A percentile compares a stretch with the other conserved stretches of the same genome.
Conservation (phyloP, 169 alveolate genomes). For the Eimeria tenella region DNA sequence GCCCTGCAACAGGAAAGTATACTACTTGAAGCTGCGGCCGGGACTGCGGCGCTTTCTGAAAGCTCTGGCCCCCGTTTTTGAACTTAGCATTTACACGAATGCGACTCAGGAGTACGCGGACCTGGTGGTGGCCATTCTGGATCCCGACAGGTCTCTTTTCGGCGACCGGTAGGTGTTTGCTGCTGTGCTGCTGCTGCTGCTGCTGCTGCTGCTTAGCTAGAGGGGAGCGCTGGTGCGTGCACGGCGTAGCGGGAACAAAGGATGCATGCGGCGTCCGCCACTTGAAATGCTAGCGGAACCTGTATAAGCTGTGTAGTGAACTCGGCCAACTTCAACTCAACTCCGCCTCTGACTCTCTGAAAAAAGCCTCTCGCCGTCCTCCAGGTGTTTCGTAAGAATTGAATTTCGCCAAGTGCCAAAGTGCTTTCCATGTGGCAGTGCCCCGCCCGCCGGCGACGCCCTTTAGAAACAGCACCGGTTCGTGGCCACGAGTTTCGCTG, state of each 20-base stretch:
- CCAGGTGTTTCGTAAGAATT: background rate
- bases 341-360: background rate
- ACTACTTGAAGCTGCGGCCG: slow-evolving; percentile 94
- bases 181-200: slow-evolving; percentile 66
- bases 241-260: too few relatives aligned
- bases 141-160: slow-evolving; percentile 92
- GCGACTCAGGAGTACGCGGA: slow-evolving; percentile 96
- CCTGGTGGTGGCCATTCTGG: slow-evolving; percentile 93
- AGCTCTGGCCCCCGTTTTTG: slow-evolving; percentile 91
- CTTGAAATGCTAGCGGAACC: background rate
- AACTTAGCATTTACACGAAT: slow-evolving; percentile 92
- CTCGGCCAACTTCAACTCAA: background rate
- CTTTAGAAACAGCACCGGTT: too few relatives aligned
- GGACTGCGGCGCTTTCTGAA: slow-evolving; percentile 91
- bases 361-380: background rate
- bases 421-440: too few relatives aligned
- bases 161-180: slow-evolving; percentile 87
- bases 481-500: too few relatives aligned
- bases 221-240: background rate
- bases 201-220: slow-evolving; percentile 8
- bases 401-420: too few relatives aligned
- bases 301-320: background rate
- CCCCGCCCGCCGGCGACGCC: too few relatives aligned
- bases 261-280: background rate
- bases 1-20: slow-evolving; percentile 89